Percentiles rank a stretch among this genome's conserved stretches.
Evolutionary conservation across 805 yeast genomes (phyloP).

Genomic region (Jamesozyma jinghongensis): DNA sequence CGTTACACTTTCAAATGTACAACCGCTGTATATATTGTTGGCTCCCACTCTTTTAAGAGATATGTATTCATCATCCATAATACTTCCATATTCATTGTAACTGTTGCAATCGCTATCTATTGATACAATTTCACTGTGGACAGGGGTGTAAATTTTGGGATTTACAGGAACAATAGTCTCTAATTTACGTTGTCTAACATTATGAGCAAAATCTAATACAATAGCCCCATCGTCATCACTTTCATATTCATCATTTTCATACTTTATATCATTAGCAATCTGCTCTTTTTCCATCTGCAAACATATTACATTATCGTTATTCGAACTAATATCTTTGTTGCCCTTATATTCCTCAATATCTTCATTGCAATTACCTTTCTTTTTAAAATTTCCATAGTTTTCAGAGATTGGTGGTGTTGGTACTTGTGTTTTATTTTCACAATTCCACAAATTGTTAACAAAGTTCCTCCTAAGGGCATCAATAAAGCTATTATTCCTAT

Average conservation of each 20-base stretch:
- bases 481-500: conserved; percentile 1
- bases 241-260: background rate
- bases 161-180: background rate
- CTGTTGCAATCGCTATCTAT: conserved; percentile 10
- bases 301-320: background rate
- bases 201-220: conserved; percentile 16
- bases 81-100: conserved; percentile 1
- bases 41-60: conserved; percentile 1
- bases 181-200: background rate
- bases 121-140: conserved; percentile 9
- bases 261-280: background rate
- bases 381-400: background rate
- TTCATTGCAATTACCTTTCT: background rate
- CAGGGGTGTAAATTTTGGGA: conserved; percentile 5
- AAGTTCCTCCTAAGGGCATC: background rate
- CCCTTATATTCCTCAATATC: background rate
- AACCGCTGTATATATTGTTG: background rate
- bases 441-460: background rate
- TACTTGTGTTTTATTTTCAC: background rate
- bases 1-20: background rate
- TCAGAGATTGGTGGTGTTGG: conserved; percentile 3
- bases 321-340: too few relatives aligned
- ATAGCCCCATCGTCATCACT: conserved; percentile 15
- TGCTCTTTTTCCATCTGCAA: background rate
- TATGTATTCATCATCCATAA: background rate